Percentiles rank a stretch among this genome's conserved stretches.
Evolutionary conservation across 129 eudicot species (phyloP).

Genomic region (Helianthus tuberosus): DNA sequence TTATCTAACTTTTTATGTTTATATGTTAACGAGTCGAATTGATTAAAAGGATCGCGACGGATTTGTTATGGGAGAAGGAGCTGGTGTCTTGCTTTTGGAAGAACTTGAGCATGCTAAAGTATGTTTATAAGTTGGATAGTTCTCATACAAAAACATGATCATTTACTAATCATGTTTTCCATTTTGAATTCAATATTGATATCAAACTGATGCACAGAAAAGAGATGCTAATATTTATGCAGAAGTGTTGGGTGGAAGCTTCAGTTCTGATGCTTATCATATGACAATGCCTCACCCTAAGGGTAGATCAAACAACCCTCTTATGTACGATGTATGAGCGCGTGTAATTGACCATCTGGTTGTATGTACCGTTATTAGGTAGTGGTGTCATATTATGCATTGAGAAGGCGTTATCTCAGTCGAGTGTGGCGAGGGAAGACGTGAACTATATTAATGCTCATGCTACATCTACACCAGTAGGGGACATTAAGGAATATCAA

Average conservation of each 20-base stretch:
- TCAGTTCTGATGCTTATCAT: conserved; percentile 89
- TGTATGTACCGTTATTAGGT: conserved; percentile 42
- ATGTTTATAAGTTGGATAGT: background rate
- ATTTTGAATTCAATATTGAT: background rate
- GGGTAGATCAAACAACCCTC: conserved; percentile 44
- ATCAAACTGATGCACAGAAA: conserved; percentile 41
- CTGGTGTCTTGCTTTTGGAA: conserved; percentile 82
- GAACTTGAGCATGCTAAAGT: conserved; percentile 95
- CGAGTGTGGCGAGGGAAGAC: conserved; percentile 78
- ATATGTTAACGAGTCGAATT: background rate
- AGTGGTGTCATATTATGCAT: conserved; percentile 64
- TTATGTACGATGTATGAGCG: background rate
- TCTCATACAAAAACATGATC: background rate
- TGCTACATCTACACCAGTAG: conserved; percentile 88
- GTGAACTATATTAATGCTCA: conserved; percentile 88
- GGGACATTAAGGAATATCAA: conserved; percentile 76
- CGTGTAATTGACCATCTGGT: background rate
- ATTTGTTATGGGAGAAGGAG: conserved; percentile 95
- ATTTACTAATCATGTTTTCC: conserved; percentile 9
- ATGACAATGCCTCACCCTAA: conserved; percentile 95
- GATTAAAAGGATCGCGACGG: conserved; percentile 71
- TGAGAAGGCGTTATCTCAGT: conserved; percentile 77
- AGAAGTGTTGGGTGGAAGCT: conserved; percentile 87
- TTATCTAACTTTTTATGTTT: background rate
- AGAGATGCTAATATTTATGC: conserved; percentile 84